Evolutionary conservation across 1,284 basidiomycete genomes (phyloP), one percentile per base, ranked within the genome.

Genomic region (Volvariella surrecta): DNA sequence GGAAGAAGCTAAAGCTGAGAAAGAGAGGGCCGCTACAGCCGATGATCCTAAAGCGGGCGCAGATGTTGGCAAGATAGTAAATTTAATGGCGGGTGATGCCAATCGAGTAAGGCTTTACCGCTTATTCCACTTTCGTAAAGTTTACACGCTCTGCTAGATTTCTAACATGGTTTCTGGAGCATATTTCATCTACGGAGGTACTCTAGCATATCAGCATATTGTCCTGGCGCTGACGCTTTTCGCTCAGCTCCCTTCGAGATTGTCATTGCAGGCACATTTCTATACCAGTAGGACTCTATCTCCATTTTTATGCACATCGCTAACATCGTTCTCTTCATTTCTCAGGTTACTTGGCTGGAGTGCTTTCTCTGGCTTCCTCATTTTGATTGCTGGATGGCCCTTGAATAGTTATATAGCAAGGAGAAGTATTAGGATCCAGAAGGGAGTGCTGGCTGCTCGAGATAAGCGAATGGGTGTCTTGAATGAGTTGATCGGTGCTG

Each of bases 401-500:
- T 54, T 90, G 42, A 89, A 89, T 57, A 79, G 73, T 45, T 73
- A 64, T 48, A 58, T 90, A 34, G 70, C 79, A 4, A 68, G 64
- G 45, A 72, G 85, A 3, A 76, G 73, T 42, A 68, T 81, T 22
- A 62, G 77, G 41, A 89, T 93, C 46, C 79, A 85, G 48, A 87
- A 86, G 58, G 79, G 79, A 6, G 60, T 88, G 18, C 66, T 84
- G 34, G 71, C 76, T 8, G 80, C 89, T 0, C 70, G 88, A 7
- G 93, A 97, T 56, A 82, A 81, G 56, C 75, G 93, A 1, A 93
- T 96, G 78, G 74, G 71, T 0, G 82, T 90, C 13, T 62, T 96
- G 53, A 93, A 84, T 47, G 93, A 97, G 60, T 68, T 97, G 13
- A 84, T 94, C 43, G 68, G 77, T 24, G 79, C 82, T 2, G 79